phyloP scores from a whole-genome alignment of 495 filamentous ascomycete species.

The Neohortaea acidophila region DNA sequence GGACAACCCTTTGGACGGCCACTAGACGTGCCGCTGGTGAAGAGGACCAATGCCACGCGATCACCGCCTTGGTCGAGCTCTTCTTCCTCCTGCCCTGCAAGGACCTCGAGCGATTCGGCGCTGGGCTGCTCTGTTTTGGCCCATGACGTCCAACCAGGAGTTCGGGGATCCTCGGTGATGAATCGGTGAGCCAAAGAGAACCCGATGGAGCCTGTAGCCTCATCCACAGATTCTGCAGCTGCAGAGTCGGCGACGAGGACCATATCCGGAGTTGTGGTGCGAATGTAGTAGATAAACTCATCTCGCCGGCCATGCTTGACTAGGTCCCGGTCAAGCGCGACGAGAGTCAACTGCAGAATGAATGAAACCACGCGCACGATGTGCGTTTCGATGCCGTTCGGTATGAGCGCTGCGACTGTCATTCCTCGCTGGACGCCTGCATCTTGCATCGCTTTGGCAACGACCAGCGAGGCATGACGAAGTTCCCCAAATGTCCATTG shows the following conservation, averaged over 20 bases:
- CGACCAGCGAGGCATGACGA: neutral
- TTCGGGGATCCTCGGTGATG: neutral
- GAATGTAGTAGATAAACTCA: neutral
- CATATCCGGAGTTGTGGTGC: neutral
- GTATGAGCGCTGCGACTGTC: neutral
- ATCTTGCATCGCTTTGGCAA: neutral
- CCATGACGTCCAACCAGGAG: neutral
- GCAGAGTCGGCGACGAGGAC: neutral
- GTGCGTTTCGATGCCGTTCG: neutral
- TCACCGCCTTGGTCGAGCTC: neutral
- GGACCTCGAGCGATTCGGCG: neutral
- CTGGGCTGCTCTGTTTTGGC: neutral
- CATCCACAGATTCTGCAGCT: neutral
- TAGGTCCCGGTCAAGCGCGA: neutral
- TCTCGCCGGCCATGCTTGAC: neutral
- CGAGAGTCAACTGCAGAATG: neutral
- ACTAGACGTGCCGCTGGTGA: slow-evolving; percentile 4
- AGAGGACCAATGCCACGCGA: neutral
- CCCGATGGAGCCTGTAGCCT: too few species aligned
- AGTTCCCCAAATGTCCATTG: neutral
- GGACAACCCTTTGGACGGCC: slow-evolving; percentile 3
- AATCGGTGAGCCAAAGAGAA: neutral
- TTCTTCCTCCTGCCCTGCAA: neutral
- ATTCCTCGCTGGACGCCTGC: neutral
- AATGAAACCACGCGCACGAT: neutral